Conservation (phyloP, 208 protist species). For the Trypanosomatidae sp. region DNA sequence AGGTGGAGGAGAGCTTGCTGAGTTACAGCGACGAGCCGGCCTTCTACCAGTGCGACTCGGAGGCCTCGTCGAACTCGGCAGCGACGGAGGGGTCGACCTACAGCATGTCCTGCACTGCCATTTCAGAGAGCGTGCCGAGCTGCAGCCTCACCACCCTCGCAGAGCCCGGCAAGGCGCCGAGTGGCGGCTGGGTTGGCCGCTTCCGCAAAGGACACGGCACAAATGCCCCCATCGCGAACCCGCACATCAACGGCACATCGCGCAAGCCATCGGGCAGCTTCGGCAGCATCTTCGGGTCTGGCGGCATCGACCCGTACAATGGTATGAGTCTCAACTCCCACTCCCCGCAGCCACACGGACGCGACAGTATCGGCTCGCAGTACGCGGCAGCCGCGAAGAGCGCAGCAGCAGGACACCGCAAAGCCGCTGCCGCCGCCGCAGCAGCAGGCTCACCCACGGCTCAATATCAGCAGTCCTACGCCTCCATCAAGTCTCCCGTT, state of each 20-base stretch:
- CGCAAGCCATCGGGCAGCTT: too few species aligned
- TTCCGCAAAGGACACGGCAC: too few species aligned
- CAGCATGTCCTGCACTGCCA: slow-evolving; percentile 42
- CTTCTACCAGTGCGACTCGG: slow-evolving; percentile 46
- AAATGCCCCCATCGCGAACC: too few species aligned
- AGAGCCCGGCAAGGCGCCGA: too few species aligned
- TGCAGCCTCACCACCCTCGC: slow-evolving; percentile 79
- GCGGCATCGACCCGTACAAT: slow-evolving; percentile 42
- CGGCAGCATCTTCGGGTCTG: slow-evolving; percentile 44
- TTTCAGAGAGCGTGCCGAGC: slow-evolving; percentile 73
- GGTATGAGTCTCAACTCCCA: slow-evolving; percentile 22
- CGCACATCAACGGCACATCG: too few species aligned
- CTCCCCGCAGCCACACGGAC: slow-evolving; percentile 9
- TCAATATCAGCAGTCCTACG: too few species aligned
- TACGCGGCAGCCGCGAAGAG: too few species aligned
- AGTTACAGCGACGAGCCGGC: slow-evolving; percentile 47
- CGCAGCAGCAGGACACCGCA: too few species aligned
- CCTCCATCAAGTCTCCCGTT: too few species aligned
- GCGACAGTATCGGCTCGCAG: slow-evolving; percentile 13
- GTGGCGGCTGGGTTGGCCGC: slow-evolving; percentile 20
- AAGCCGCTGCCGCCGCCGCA: too few species aligned
- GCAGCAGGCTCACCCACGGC: too few species aligned
- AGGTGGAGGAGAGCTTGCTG: slow-evolving; percentile 33
- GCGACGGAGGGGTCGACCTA: slow-evolving; percentile 30
- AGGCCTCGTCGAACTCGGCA: slow-evolving; percentile 17